These are phyloP conservation scores for Fonsecaea erecta DNA, from an alignment of 2,329 filamentous ascomycete species.

Conservation along the genomic window DNA sequence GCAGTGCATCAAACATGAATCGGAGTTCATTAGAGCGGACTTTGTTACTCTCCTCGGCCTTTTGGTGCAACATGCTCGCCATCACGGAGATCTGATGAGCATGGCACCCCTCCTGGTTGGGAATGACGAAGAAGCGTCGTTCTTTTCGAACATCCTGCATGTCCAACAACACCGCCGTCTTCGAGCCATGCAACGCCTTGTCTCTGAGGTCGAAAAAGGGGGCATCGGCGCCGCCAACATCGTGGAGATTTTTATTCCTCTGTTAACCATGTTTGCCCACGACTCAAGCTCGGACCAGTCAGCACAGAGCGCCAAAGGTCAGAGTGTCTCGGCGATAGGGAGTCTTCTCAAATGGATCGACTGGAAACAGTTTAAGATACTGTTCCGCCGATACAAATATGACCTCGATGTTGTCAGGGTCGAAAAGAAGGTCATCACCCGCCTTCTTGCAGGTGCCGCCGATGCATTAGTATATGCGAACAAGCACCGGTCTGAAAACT, in stretches of 20 bases:
- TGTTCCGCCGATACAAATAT: constrained; percentile 80
- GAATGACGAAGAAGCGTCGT: constrained; percentile 78
- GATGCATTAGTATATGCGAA: constrained; percentile 71
- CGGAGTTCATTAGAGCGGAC: constrained; percentile 83
- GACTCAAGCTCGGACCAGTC: constrained; percentile 76
- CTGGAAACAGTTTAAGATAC: constrained; percentile 87
- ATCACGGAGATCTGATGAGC: constrained; percentile 73
- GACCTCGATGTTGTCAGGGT: constrained; percentile 74
- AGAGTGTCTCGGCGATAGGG: constrained; percentile 81
- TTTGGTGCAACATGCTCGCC: constrained; percentile 71
- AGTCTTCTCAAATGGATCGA: constrained; percentile 75
- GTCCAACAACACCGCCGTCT: constrained; percentile 86
- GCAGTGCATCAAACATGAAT: constrained; percentile 73
- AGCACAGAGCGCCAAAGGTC: constrained; percentile 80
- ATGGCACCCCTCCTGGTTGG: constrained; percentile 71
- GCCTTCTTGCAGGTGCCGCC: constrained; percentile 78
- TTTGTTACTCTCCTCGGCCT: constrained; percentile 79
- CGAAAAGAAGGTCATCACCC: constrained; percentile 72
- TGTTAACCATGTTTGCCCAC: constrained; percentile 94
- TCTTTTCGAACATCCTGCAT: constrained; percentile 91
- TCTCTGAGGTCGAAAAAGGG: constrained; percentile 66
- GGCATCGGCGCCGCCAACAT: constrained; percentile 77
- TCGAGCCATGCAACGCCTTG: constrained; percentile 78
- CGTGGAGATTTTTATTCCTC: constrained; percentile 83
- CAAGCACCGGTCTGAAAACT: constrained; percentile 38